Percentiles rank a stretch among this genome's conserved stretches.
Evolutionary conservation across 2,329 filamentous ascomycete species (phyloP).

Genomic region (Zopfia rhizophila): DNA sequence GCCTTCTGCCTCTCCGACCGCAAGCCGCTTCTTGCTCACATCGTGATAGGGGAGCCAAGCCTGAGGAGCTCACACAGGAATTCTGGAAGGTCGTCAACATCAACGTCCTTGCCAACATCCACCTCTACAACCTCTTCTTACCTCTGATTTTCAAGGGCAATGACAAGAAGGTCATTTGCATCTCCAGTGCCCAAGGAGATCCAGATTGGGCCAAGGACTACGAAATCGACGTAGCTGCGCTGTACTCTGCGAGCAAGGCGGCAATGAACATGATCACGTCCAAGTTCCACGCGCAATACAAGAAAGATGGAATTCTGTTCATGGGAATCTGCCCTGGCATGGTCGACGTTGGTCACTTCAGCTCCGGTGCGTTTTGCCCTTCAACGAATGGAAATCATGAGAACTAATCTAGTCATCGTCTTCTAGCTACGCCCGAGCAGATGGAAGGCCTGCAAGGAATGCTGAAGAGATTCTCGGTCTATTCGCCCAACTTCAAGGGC

Average conservation of each 20-base stretch:
- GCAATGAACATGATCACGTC: constrained; percentile 64
- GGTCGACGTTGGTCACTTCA: constrained; percentile 56
- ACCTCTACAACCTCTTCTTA: constrained; percentile 64
- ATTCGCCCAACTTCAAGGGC: constrained; percentile 29
- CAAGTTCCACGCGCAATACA: constrained; percentile 59
- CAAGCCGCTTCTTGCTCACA: background rate
- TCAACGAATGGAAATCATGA: background rate
- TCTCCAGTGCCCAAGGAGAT: constrained; percentile 62
- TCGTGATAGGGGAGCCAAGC: constrained; percentile 37
- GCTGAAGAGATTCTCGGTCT: constrained; percentile 30
- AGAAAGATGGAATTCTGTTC: constrained; percentile 63
- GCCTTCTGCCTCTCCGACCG: constrained; percentile 5
- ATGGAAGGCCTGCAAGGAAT: constrained; percentile 38
- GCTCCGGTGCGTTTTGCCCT: constrained; percentile 23
- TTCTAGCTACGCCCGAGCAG: constrained; percentile 29
- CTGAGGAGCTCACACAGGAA: constrained; percentile 47
- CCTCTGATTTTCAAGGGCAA: constrained; percentile 63
- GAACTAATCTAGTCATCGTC: constrained; percentile 1
- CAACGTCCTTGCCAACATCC: constrained; percentile 65
- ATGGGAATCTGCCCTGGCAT: constrained; percentile 63
- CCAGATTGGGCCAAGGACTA: constrained; percentile 53
- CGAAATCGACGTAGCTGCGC: constrained; percentile 45
- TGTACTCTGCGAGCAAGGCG: constrained; percentile 64
- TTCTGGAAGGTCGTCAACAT: constrained; percentile 50
- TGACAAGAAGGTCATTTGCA: constrained; percentile 65